Percentiles rank a stretch among this genome's conserved stretches.
phyloP scores from a whole-genome alignment of 352 stramenopile species.

The Phytopythium cucurbitacearum region DNA sequence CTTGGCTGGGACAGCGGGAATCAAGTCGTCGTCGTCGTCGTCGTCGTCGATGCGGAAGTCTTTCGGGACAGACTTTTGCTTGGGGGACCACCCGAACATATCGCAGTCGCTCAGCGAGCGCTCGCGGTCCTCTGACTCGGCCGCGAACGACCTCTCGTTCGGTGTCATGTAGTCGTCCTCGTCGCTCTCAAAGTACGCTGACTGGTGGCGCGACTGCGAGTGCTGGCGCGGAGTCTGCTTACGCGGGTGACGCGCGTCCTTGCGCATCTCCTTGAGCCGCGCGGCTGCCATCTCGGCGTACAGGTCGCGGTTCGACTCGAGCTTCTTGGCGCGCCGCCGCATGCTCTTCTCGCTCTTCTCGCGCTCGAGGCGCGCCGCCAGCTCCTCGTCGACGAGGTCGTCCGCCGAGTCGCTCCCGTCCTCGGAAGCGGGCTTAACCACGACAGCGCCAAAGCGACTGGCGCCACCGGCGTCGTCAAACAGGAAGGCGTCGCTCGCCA shows the following conservation, averaged over 20 bases:
- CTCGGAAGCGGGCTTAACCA: slow-evolving; percentile 22
- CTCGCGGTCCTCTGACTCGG: too few species aligned
- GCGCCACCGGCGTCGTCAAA: slow-evolving; percentile 41
- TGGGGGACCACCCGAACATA: too few species aligned
- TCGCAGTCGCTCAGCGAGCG: too few species aligned
- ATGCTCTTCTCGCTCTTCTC: slow-evolving; percentile 56
- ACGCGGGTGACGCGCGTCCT: slow-evolving; percentile 52
- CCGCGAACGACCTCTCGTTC: too few species aligned
- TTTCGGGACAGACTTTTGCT: too few species aligned
- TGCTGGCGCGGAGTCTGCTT: slow-evolving; percentile 21
- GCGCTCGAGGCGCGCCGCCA: slow-evolving; percentile 31
- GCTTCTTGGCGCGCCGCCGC: slow-evolving; percentile 49
- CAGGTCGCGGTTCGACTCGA: slow-evolving; percentile 67
- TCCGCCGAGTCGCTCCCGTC: slow-evolving; percentile 5
- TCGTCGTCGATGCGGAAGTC: not conserved
- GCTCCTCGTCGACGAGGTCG: slow-evolving; percentile 53
- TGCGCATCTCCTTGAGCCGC: slow-evolving; percentile 52
- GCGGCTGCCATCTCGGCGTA: slow-evolving; percentile 71
- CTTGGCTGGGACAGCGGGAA: not conserved
- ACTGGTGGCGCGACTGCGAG: slow-evolving; percentile 8
- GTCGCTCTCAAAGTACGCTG: not conserved
- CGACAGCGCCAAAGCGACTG: slow-evolving; percentile 47
- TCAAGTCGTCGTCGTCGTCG: slow-evolving; percentile 10
- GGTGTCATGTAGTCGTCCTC: too few species aligned
- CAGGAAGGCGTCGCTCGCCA: slow-evolving; percentile 53